Evolutionary conservation across 768 basidiomycete species (phyloP), one percentile per base, ranked within the genome.

Genomic region (Neoboletus brunneissimus): DNA sequence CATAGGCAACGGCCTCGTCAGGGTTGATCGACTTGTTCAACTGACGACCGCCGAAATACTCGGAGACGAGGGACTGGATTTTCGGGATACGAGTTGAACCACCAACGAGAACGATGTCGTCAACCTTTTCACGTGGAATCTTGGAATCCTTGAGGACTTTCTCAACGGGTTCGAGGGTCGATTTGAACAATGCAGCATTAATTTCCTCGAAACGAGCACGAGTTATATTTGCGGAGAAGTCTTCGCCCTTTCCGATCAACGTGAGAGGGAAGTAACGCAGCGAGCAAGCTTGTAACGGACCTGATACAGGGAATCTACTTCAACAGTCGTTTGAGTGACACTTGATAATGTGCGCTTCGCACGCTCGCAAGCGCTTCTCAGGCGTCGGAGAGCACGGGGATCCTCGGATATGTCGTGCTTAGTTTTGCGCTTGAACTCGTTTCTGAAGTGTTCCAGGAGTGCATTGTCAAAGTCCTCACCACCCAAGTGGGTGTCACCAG

Each of bases 1-100:
- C 97, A 77, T 98, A 98, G 48, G 97, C 97, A 67, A 99, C 97
- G 67, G 97, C 97, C 80, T 99, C 97, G 71, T 99, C 97, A 61
- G 97, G 97, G 85, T 99, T 99, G 80, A 99, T 99, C 57, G 94
- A 97, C 84, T 99, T 99, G 88, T 98, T 98, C 72, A 98, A 79
- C 73, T 95, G 91, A 68, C 96, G 94, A 59, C 94, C 94, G 75
- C 91, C 91, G 74, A 99, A 99, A 84, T 88, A 96, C 74, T 99
- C 97, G 56, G 95, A 98, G 51, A 99, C 97, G 57, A 99, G 88
- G 29, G 94, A 84, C 77, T 98, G 95, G 65, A 99, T 91, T 82
- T 98, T 98, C 63, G 97, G 97, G 72, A 99, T 99, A 86, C 97
- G 97, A 67, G 97, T 99, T 55, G 97, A 99, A 61, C 97, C 97